Evolutionary conservation across 495 filamentous ascomycete species (phyloP).

Genomic region (Xylaria castorea): DNA sequence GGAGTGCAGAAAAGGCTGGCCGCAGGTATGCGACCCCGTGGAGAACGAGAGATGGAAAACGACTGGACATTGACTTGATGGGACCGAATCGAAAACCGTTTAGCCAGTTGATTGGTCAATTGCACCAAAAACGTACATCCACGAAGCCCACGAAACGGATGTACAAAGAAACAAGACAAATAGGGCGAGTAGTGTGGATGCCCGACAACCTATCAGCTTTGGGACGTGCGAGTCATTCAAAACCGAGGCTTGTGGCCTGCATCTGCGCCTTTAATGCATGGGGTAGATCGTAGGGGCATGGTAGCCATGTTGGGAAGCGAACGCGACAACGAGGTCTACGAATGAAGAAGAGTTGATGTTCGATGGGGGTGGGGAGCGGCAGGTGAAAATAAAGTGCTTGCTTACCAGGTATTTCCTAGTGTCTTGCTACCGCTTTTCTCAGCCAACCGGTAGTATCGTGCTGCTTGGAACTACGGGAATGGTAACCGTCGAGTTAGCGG

Average conservation of each 20-base stretch:
- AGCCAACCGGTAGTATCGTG: conserved; percentile 91
- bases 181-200: conserved; percentile 20
- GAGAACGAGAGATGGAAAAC: background rate
- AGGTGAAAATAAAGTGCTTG: conserved; percentile 34
- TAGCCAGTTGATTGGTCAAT: conserved; percentile 28
- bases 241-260: conserved; percentile 25
- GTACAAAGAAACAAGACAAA: conserved; percentile 10
- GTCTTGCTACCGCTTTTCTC: conserved; percentile 88
- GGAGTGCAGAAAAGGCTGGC: conserved; percentile 28
- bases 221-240: conserved; percentile 24
- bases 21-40: conserved; percentile 30
- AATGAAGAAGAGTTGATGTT: conserved; percentile 21
- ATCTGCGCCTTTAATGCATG: conserved; percentile 24
- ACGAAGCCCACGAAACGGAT: conserved; percentile 22
- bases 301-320: conserved; percentile 23
- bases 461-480: conserved; percentile 73
- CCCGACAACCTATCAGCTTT: conserved; percentile 24
- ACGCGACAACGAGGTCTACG: conserved; percentile 19
- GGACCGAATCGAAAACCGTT: conserved; percentile 26
- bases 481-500: conserved; percentile 46
- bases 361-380: conserved; percentile 3
- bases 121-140: conserved; percentile 22
- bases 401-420: conserved; percentile 95
- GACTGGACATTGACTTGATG: conserved; percentile 25
- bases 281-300: conserved; percentile 29